A percentile compares a stretch with the other conserved stretches of the same genome.
Evolutionary conservation across 345 rosid genomes (phyloP).

Genomic region (Noccaea bulbosa): DNA sequence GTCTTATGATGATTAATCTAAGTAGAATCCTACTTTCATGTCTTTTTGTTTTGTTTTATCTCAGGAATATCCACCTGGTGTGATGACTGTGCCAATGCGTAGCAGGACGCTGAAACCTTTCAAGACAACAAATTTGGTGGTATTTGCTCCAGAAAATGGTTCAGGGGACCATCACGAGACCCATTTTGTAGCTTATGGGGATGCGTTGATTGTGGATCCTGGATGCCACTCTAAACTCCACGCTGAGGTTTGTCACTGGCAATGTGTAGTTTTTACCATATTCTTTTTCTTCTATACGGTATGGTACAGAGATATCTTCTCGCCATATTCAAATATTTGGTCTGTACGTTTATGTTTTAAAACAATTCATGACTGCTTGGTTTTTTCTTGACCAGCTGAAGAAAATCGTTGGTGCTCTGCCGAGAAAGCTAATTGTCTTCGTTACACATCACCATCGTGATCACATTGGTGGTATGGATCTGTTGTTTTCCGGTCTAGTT

Average conservation of each 20-base stretch:
- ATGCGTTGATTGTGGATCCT: slow-evolving; percentile 87
- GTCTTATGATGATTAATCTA: not conserved
- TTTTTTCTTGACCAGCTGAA: slow-evolving; percentile 59
- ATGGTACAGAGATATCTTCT: not conserved
- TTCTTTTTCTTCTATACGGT: not conserved
- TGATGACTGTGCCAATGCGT: slow-evolving; percentile 74
- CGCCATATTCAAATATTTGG: slow-evolving; percentile 3
- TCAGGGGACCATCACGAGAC: slow-evolving; percentile 42
- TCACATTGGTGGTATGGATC: slow-evolving; percentile 74
- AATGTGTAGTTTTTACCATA: not conserved
- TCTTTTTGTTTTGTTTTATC: slow-evolving; percentile 26
- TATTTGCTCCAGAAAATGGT: slow-evolving; percentile 62
- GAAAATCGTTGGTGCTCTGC: slow-evolving; percentile 68
- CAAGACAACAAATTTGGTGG: slow-evolving; percentile 73
- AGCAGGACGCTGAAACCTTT: slow-evolving; percentile 77
- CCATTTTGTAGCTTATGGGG: slow-evolving; percentile 60
- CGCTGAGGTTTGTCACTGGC: slow-evolving; percentile 55
- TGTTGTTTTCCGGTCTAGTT: not conserved
- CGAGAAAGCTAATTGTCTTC: slow-evolving; percentile 75
- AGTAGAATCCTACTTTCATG: slow-evolving; percentile 9
- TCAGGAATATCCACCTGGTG: slow-evolving; percentile 95
- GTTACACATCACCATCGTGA: slow-evolving; percentile 88
- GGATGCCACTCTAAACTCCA: slow-evolving; percentile 64
- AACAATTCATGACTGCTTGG: slow-evolving; percentile 6
- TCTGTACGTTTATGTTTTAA: not conserved